A percentile compares a stretch with the other conserved stretches of the same genome.
These are phyloP conservation scores for Cryptosporidium tyzzeri DNA, from an alignment of 169 alveolate species.

Conservation along the genomic window DNA sequence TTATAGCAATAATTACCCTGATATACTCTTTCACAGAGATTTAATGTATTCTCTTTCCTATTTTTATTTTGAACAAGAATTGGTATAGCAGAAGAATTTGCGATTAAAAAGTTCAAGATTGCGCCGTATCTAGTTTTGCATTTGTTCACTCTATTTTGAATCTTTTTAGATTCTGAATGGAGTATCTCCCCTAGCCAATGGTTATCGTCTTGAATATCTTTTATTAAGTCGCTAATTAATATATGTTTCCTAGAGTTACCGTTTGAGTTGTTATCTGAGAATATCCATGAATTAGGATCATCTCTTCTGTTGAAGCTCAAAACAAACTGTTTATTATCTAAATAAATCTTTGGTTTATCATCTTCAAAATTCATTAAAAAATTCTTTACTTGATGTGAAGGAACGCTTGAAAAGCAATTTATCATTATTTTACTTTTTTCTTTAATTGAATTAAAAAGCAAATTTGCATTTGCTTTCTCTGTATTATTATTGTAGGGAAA, in stretches of 20 bases:
- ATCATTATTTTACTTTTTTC: slow-evolving; percentile 26
- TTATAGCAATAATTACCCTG: slow-evolving; percentile 16
- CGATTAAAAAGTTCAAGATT: slow-evolving; percentile 34
- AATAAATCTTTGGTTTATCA: slow-evolving; percentile 43
- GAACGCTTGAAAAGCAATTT: slow-evolving; percentile 45
- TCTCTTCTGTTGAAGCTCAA: slow-evolving; percentile 47
- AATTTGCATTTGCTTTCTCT: slow-evolving; percentile 44
- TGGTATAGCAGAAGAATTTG: slow-evolving; percentile 73
- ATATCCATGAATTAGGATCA: slow-evolving; percentile 58
- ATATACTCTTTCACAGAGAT: not conserved
- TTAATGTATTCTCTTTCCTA: not conserved
- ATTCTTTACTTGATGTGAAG: slow-evolving; percentile 41
- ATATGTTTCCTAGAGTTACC: slow-evolving; percentile 1
- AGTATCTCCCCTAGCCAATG: slow-evolving; percentile 60
- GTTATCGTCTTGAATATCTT: slow-evolving; percentile 31
- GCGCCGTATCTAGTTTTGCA: slow-evolving; percentile 72
- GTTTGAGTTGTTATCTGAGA: not conserved
- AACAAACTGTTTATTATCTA: slow-evolving; percentile 61
- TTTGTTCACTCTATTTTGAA: slow-evolving; percentile 35
- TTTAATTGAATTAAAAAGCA: slow-evolving; percentile 36
- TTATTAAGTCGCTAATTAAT: slow-evolving; percentile 47
- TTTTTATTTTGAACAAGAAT: slow-evolving; percentile 10
- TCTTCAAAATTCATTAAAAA: slow-evolving; percentile 33
- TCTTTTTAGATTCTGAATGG: slow-evolving; percentile 59
- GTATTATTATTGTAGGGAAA: slow-evolving; percentile 45